These are phyloP conservation scores for Nadsonia starkeyi-henricii DNA, from an alignment of 1,139 yeast species.

Conservation along the genomic window DNA sequence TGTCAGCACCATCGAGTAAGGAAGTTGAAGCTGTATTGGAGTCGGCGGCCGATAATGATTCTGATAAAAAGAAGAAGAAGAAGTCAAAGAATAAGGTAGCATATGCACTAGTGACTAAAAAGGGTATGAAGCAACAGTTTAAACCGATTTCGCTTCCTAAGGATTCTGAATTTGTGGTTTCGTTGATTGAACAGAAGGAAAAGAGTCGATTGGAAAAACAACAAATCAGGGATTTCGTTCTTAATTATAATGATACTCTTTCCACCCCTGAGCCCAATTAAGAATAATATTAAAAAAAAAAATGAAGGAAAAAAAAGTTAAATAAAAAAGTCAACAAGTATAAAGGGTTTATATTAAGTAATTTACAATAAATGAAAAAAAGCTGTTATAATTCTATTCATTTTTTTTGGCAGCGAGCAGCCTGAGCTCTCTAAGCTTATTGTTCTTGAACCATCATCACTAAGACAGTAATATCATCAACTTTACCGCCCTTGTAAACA, in stretches of 20 bases:
- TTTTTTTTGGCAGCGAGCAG: no score
- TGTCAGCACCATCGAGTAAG: constrained; percentile 18
- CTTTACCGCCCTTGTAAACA: constrained; percentile 83
- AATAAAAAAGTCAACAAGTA: no score
- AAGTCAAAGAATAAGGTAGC: background rate
- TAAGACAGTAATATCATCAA: constrained; percentile 82
- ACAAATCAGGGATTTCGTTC: constrained; percentile 16
- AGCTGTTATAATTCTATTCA: no score
- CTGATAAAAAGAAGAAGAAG: background rate
- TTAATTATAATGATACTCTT: constrained; percentile 13
- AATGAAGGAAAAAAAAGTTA: no score
- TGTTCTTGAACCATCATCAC: constrained; percentile 32
- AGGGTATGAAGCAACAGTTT: constrained; percentile 13
- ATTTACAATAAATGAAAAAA: no score
- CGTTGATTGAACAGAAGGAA: constrained; percentile 14
- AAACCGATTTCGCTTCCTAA: constrained; percentile 16
- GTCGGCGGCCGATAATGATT: constrained; percentile 2
- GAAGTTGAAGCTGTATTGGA: constrained; percentile 4
- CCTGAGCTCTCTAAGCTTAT: background rate
- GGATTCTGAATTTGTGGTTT: constrained; percentile 15
- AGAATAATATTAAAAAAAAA: no score
- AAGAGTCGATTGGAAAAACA: constrained; percentile 15
- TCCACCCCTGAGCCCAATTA: no score
- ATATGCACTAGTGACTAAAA: constrained; percentile 17
- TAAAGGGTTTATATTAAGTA: no score